Evolutionary conservation across 768 basidiomycete genomes (phyloP).

Genomic region (Auricularia heimuer): DNA sequence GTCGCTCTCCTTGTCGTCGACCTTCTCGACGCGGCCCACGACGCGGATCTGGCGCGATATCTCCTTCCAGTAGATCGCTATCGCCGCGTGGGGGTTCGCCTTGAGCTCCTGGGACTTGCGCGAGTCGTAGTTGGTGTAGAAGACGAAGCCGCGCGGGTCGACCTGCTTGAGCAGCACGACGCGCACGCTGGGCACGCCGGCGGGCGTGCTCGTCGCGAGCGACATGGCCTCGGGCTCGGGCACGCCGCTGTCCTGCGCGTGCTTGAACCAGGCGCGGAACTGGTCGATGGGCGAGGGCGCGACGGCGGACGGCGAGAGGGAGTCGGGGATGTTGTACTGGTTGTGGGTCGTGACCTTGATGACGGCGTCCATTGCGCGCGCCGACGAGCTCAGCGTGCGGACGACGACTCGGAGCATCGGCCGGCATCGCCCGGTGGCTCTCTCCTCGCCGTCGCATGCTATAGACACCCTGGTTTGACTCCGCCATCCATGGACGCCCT

Average conservation of each 20-base stretch:
- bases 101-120: constrained; percentile 79
- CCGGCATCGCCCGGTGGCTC: not conserved
- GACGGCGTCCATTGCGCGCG: not conserved
- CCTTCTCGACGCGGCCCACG: constrained; percentile 74
- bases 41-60: constrained; percentile 72
- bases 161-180: constrained; percentile 88
- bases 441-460: not conserved
- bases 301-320: constrained; percentile 54
- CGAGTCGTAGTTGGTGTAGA: constrained; percentile 95
- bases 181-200: constrained; percentile 77
- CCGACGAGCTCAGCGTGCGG: not conserved
- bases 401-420: not conserved
- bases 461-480: not conserved
- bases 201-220: constrained; percentile 55
- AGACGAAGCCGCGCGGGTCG: constrained; percentile 83
- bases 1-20: constrained; percentile 60
- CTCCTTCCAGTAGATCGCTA: constrained; percentile 90
- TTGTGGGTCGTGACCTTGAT: constrained; percentile 53
- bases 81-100: constrained; percentile 67
- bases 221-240: constrained; percentile 87
- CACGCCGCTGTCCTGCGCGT: constrained; percentile 45
- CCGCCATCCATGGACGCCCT: not conserved
- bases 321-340: constrained; percentile 65
- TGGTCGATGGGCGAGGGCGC: constrained; percentile 65
- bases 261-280: constrained; percentile 80